A percentile compares a stretch with the other conserved stretches of the same genome.
phyloP scores from a whole-genome alignment of 208 protist genomes.

The Leptomonas pyrrhocoris region DNA sequence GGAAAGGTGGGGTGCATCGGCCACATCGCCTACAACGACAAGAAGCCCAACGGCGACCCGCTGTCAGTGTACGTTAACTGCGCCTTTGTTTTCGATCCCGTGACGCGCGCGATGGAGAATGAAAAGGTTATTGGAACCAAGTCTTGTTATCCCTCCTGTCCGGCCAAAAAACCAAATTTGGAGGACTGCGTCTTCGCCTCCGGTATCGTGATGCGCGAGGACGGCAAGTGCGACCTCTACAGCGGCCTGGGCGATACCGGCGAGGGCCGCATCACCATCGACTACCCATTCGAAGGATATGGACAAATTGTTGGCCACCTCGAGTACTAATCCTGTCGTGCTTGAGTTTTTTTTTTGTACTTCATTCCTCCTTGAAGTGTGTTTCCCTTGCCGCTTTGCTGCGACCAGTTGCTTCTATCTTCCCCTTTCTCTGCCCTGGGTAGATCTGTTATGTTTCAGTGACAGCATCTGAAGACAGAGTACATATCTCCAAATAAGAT shows the following conservation, averaged over 20 bases:
- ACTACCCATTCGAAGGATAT: conserved; percentile 73
- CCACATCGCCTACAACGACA: conserved; percentile 67
- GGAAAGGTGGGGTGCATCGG: conserved; percentile 70
- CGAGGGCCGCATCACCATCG: conserved; percentile 71
- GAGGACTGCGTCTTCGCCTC: conserved; percentile 63
- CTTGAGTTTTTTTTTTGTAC: background rate
- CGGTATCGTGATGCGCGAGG: conserved; percentile 65
- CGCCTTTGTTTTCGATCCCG: conserved; percentile 63
- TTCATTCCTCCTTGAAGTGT: too few species aligned
- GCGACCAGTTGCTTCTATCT: too few species aligned
- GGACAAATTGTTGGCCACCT: conserved; percentile 44
- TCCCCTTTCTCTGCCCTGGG: too few species aligned
- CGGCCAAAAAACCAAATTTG: conserved; percentile 46
- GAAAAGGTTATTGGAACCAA: conserved; percentile 58
- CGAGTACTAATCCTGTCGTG: background rate
- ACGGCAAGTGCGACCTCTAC: conserved; percentile 77
- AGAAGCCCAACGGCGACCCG: conserved; percentile 32
- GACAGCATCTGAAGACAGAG: too few species aligned
- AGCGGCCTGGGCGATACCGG: conserved; percentile 66
- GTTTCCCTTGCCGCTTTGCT: too few species aligned
- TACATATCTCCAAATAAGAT: too few species aligned
- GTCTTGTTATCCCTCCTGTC: conserved; percentile 58
- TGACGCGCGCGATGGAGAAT: conserved; percentile 36
- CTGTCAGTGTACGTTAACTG: conserved; percentile 66
- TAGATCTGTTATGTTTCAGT: too few species aligned